Evolutionary conservation across 495 filamentous ascomycete species (phyloP), one percentile per base, ranked within the genome.

Genomic region (Penicillium arizonense): DNA sequence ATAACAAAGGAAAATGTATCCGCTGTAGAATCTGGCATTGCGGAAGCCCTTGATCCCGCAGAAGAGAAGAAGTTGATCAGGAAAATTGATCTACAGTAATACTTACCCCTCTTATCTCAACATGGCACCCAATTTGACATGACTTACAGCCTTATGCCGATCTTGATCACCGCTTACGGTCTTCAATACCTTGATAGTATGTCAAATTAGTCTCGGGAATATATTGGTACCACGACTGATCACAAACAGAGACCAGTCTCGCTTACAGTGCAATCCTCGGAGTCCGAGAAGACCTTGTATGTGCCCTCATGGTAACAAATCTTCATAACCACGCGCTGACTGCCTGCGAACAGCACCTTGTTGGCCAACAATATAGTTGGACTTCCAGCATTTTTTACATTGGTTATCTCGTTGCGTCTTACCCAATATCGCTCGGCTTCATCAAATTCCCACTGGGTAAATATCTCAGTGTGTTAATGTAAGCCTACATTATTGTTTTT

Each of bases 191-290:
- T 61, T 13, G 53, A 61, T 47, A 61, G 56, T 59, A 46, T 35
- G 52, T 44, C 13, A 21, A 10, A 10, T 40, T 40, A 18, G 1
- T 7, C 2, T 4, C 6, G 3, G 13, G n/a, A 38, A 38, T 38
- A 23, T 11, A 7, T 35, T 40, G 20, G 12, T 12, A 26, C 12
- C 21, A 4, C 24, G 12, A 3, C 10, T 13, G 4, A 20, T 23
- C 18, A 9, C 0, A 10, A 26, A 10, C 35, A 59, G 56, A 78
- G 53, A 78, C 74, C 2, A 78, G 74, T 12, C 53, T 80, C 13
- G 70, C 72, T 7, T 77, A 78, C 53, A 72, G 73, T 23, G 71
- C 76, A 13, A 72, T 81, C 39, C 78, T 82, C 54, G 76, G 76
- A 6, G 76, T 82, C 40, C 53, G 62, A 40, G 55, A 74, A 26